Conservation (phyloP, 83 land plant genomes). For the Diphasiastrum complanatum region DNA sequence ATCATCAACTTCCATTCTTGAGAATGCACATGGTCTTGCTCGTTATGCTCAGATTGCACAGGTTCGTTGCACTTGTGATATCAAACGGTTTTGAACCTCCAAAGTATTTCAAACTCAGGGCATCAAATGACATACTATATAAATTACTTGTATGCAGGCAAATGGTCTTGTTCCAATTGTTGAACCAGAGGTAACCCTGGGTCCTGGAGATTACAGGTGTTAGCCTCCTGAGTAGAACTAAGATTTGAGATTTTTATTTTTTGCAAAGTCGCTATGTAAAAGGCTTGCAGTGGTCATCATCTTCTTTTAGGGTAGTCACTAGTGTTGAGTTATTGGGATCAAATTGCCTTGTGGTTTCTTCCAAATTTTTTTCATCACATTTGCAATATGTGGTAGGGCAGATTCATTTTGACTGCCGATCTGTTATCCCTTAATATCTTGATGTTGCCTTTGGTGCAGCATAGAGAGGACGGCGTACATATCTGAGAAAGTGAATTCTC, state of each 20-base stretch:
- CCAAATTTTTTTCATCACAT: no score
- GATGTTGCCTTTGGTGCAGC: conserved; percentile 8
- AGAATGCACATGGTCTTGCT: conserved; percentile 40
- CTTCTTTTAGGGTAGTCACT: no score
- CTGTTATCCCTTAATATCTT: neutral
- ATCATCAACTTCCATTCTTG: conserved; percentile 30
- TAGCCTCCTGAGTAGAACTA: no score
- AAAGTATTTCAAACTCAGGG: no score
- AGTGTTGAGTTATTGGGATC: no score
- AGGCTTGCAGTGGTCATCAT: no score
- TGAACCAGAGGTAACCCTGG: conserved; percentile 38
- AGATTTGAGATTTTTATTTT: no score
- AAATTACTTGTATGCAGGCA: conserved; percentile 11
- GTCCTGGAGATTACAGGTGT: conserved; percentile 37
- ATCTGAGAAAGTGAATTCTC: conserved; percentile 36
- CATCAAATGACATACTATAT: neutral
- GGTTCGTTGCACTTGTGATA: conserved; percentile 3
- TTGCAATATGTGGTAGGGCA: no score
- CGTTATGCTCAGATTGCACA: conserved; percentile 34
- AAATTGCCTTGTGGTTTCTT: no score
- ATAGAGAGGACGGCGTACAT: conserved; percentile 37
- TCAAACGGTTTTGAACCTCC: neutral
- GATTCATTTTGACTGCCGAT: no score
- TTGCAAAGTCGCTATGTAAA: no score
- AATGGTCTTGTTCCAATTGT: conserved; percentile 41